Evolutionary conservation across 2,329 filamentous ascomycete genomes (phyloP).

Genomic region (Aurifilum marmelostoma): DNA sequence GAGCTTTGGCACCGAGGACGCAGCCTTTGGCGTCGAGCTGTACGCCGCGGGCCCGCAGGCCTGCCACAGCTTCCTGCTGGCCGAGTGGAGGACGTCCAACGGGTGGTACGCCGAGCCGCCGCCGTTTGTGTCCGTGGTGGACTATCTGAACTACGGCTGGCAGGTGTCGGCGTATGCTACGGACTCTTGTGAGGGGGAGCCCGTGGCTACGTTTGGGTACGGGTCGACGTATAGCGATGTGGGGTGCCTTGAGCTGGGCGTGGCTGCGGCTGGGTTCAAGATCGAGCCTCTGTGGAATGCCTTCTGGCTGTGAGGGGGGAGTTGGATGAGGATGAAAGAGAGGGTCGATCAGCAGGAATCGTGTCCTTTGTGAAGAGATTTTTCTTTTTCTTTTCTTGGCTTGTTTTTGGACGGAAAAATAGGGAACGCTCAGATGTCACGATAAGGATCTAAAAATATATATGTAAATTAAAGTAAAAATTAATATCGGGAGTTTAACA

Average conservation of each 20-base stretch:
- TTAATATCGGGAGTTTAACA: not conserved
- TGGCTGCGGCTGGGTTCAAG: not conserved
- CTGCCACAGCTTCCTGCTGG: slow-evolving; percentile 9
- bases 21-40: slow-evolving; percentile 7
- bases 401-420: not conserved
- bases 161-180: slow-evolving; percentile 9
- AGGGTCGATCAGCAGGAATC: not conserved
- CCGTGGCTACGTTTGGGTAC: not conserved
- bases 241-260: slow-evolving; percentile 2
- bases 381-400: not conserved
- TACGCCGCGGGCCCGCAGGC: not conserved
- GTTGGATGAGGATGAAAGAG: not conserved
- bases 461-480: not conserved
- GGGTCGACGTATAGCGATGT: slow-evolving; percentile 3
- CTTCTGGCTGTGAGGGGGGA: slow-evolving; percentile 3
- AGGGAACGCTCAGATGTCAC: not conserved
- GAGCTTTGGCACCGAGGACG: slow-evolving; percentile 5
- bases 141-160: slow-evolving; percentile 13
- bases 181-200: not conserved
- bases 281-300: slow-evolving; percentile 15
- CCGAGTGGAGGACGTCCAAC: slow-evolving; percentile 1
- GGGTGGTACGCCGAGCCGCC: slow-evolving; percentile 11
- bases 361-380: not conserved
- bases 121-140: slow-evolving; percentile 9
- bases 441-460: not conserved